Evolutionary conservation across 257 asterid species (phyloP), one percentile per base, ranked within the genome.

Genomic region (Knoxia roxburghii): DNA sequence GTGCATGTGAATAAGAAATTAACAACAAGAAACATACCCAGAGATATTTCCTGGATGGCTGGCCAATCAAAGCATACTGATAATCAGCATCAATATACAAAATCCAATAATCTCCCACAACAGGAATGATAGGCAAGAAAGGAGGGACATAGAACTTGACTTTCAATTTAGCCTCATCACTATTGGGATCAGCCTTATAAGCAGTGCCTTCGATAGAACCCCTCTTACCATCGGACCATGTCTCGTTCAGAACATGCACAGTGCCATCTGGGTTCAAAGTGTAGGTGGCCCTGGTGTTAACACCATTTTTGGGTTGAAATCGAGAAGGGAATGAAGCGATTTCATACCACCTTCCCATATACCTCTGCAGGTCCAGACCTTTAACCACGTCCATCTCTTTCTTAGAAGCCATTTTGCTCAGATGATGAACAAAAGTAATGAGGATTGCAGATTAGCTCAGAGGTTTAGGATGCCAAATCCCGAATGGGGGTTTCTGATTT

Each of bases 261-360:
- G 90, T 86, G 8, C 87, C 96, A 53, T 93, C 97, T 10, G 81
- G 26, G 21, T 84, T 90, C 40, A 93, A 73, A 20, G 77, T 81
- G 71, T 93, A 90, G 0, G 95, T 93, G 0, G 97, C 97, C 77
- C 97, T 81, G 0, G 97, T 90, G 73, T 93, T 86, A 4, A 15
- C 76, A 3, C 96, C 90, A 32, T 58, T 69, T 48, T 66, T 93
- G 32, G 99, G 99, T 77, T 88, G 95, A 74, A 83, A 82, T 7
- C 72, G 32, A 0, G 94, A 84, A 14, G 95, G 99, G 37, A 93
- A 85, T 24, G 96, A 88, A 29, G 95, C 99, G 5, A 93, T 81
- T 69, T 93, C 97, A 46, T 90, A 90, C 99, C 99, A 93, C 52
- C 95, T 84, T 0, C 99, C 99, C 95, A 86, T 90, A 72, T 93